Base-by-base conservation (phyloP, 2,329 filamentous ascomycete genomes). In the Arthroderma sp. region DNA sequence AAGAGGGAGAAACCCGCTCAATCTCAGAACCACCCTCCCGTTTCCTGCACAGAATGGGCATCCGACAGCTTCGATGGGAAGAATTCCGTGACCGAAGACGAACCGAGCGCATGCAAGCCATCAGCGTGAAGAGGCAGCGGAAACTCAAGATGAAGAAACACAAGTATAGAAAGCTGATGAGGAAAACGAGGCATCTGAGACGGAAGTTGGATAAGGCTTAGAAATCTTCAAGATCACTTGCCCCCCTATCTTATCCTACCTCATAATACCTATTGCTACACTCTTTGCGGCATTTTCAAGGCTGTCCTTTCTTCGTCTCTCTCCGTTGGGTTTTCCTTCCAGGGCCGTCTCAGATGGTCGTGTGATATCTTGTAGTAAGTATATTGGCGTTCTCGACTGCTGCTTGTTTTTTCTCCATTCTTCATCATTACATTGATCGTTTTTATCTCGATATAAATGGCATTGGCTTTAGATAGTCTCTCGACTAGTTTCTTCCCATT, bases 141-240 rank as follows among this genome's bases (percentile, higher is more conserved):
- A 93, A 91, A 71, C 70, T 95, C 60, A 94, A 87, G 78, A 98
- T 98, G 88, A 98, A 98, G 84, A 98, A 96, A 78, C 89, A 96
- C 77, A 98, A 98, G 80, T 94, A 94, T 69, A 96, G 95, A 87
- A 98, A 98, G 78, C 73, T 96, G 55, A 87, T 94, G 84, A 85
- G 83, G 74, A 77, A 80, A 66, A 95, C 89, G 59, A 79, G 89
- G 63, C 89, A 85, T 62, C 66, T 87, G 71, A 81, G 89, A 61
- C 80, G 87, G 61, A 94, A 88, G 71, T 72, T 91, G 57, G 85
- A 83, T 57, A 76, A 80, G 59, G 69, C 75, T 43, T 65, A 56
- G 43, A 8, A 29, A 5, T 15, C 9, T 22, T 27, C 29, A n/a
- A 28, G 10, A 27, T 42, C 34, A 3, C n/a, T 32, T 27, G 6